A percentile compares a stretch with the other conserved stretches of the same genome.
phyloP scores from a whole-genome alignment of 1,284 basidiomycete genomes.

The Porodaedalea pini region DNA sequence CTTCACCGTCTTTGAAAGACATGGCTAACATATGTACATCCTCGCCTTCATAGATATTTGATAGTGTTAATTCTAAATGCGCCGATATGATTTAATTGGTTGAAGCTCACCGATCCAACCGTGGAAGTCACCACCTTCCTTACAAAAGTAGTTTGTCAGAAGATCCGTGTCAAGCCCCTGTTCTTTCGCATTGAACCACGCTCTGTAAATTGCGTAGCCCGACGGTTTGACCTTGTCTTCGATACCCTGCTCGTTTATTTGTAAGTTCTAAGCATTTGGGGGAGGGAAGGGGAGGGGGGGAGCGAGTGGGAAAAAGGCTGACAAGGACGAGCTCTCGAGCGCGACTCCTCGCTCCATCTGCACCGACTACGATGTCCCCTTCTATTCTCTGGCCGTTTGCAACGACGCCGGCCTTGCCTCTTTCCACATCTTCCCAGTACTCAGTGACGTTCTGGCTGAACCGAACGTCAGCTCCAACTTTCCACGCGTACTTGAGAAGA shows the following conservation, averaged over 20 bases:
- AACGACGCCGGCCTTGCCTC: slow-evolving; percentile 25
- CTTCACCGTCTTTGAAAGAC: slow-evolving; percentile 21
- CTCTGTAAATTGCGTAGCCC: slow-evolving; percentile 24
- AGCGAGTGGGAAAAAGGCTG: not conserved
- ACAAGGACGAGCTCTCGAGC: slow-evolving; percentile 22
- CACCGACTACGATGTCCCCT: slow-evolving; percentile 31
- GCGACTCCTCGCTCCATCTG: slow-evolving; percentile 30
- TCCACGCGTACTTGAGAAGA: slow-evolving; percentile 26
- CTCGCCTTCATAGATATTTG: not conserved
- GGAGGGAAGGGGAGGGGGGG: not conserved
- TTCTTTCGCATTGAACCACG: slow-evolving; percentile 24
- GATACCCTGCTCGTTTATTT: slow-evolving; percentile 16
- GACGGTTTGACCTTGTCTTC: slow-evolving; percentile 24
- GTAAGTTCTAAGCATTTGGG: not conserved
- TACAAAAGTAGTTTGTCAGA: slow-evolving; percentile 21
- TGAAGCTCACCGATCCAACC: slow-evolving; percentile 13
- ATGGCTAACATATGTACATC: slow-evolving; percentile 24
- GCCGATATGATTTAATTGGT: not conserved
- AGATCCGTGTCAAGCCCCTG: slow-evolving; percentile 23
- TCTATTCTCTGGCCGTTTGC: slow-evolving; percentile 25
- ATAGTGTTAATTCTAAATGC: not conserved
- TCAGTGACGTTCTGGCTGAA: slow-evolving; percentile 27
- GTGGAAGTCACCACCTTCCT: slow-evolving; percentile 23
- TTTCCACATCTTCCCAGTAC: slow-evolving; percentile 28
- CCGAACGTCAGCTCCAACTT: slow-evolving; percentile 28